Evolutionary conservation across 106 monocot genomes (phyloP).

Genomic region (Allium sativum): DNA sequence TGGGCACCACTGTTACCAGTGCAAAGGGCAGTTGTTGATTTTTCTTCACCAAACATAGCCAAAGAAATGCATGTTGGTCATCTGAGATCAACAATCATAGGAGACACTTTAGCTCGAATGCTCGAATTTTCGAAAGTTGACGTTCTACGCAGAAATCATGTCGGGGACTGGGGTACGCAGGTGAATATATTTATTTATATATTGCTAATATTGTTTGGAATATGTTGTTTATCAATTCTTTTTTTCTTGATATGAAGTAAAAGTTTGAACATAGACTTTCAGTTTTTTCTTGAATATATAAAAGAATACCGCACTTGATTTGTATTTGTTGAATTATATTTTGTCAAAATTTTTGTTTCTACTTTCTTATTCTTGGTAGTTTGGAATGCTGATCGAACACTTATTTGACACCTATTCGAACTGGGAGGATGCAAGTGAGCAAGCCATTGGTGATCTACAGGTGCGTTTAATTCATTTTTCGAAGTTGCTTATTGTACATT

Average conservation of each 20-base stretch:
- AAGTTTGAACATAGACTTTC: background rate
- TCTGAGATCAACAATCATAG: constrained; percentile 94
- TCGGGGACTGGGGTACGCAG: constrained; percentile 99
- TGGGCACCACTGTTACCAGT: constrained; percentile 84
- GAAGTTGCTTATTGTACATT: too few relatives aligned
- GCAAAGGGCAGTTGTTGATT: constrained; percentile 69
- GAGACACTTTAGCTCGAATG: constrained; percentile 88
- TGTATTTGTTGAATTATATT: background rate
- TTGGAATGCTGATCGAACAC: constrained; percentile 89
- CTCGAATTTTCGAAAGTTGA: constrained; percentile 88
- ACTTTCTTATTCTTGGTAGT: constrained; percentile 26
- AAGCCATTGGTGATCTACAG: constrained; percentile 97
- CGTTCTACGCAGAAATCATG: constrained; percentile 92
- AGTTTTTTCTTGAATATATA: background rate
- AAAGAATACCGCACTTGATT: background rate
- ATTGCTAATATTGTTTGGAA: background rate
- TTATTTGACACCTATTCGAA: constrained; percentile 75
- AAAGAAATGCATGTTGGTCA: constrained; percentile 99
- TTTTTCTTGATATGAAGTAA: too few relatives aligned
- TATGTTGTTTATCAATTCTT: too few relatives aligned
- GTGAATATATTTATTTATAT: constrained; percentile 22
- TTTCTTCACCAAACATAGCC: constrained; percentile 96
- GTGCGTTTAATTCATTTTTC: constrained; percentile 10
- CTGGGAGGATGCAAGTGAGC: constrained; percentile 63
- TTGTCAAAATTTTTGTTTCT: background rate